Evolutionary conservation across 106 monocot genomes (phyloP).

Genomic region (Acanthochlamys bracteata): DNA sequence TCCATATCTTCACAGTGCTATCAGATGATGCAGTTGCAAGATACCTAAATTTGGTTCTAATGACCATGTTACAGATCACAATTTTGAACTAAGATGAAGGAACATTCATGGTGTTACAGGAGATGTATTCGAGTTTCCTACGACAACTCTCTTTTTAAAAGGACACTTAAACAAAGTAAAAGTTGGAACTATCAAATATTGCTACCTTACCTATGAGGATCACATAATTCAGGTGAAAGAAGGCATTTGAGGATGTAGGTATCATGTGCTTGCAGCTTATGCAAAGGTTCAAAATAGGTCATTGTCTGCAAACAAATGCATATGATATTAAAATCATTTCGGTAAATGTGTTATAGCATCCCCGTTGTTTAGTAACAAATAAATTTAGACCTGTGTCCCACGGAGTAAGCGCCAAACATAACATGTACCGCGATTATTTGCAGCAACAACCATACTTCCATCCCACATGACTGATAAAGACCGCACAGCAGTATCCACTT

Average conservation of each 20-base stretch:
- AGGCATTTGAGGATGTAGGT: slow-evolving; percentile 91
- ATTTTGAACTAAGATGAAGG: background rate
- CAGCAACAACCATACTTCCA: slow-evolving; percentile 97
- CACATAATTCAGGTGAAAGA: slow-evolving; percentile 93
- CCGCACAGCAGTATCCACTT: slow-evolving; percentile 94
- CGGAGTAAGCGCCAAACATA: slow-evolving; percentile 91
- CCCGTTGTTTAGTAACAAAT: background rate
- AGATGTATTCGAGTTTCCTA: too few relatives aligned
- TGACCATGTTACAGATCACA: too few relatives aligned
- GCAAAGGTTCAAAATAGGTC: slow-evolving; percentile 95
- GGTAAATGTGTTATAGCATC: too few relatives aligned
- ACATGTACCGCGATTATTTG: slow-evolving; percentile 93
- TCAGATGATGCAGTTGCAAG: slow-evolving; percentile 95
- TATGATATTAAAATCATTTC: background rate
- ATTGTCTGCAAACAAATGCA: slow-evolving; percentile 53
- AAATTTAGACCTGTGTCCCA: slow-evolving; percentile 66
- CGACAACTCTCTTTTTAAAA: background rate
- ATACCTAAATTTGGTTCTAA: slow-evolving; percentile 34
- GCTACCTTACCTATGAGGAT: slow-evolving; percentile 61
- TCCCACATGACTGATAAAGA: slow-evolving; percentile 99
- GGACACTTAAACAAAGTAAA: background rate
- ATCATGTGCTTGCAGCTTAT: slow-evolving; percentile 96
- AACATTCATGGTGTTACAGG: background rate
- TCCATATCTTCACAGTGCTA: slow-evolving; percentile 95
- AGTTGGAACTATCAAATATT: background rate